Conservation (phyloP, 805 yeast genomes). For the Komagataella pastoris region DNA sequence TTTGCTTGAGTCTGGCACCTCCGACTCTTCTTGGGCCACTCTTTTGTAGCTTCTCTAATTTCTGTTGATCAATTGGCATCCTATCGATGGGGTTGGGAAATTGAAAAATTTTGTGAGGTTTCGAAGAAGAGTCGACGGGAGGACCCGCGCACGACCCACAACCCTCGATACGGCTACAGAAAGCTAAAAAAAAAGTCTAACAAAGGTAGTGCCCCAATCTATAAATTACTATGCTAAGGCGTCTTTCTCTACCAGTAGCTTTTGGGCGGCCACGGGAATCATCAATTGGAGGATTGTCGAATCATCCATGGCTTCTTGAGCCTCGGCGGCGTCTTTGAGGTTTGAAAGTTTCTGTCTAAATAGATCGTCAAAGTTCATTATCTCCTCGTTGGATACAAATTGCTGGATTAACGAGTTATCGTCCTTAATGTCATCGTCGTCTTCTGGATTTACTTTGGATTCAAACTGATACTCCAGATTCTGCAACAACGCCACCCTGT, state of each 20-base stretch:
- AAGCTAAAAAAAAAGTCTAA: neutral
- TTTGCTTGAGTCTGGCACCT: conserved; percentile 81
- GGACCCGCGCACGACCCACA: neutral
- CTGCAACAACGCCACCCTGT: conserved; percentile 19
- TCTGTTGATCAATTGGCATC: conserved; percentile 90
- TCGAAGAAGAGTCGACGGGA: neutral
- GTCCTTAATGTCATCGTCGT: conserved; percentile 8
- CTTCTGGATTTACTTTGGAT: conserved; percentile 4
- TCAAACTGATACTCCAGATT: conserved; percentile 22
- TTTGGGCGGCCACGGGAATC: conserved; percentile 22
- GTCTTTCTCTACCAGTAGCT: conserved; percentile 10
- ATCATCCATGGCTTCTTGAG: conserved; percentile 7
- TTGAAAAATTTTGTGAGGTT: neutral
- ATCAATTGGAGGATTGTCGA: conserved; percentile 15
- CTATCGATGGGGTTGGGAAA: neutral
- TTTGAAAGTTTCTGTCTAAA: conserved; percentile 3
- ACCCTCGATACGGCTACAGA: neutral
- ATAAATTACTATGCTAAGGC: neutral
- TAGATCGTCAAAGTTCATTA: conserved; percentile 11
- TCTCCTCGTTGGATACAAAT: conserved; percentile 14
- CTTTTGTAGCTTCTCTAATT: conserved; percentile 84
- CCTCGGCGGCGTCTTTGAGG: conserved; percentile 1
- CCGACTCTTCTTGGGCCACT: conserved; percentile 76
- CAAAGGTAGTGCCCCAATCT: neutral
- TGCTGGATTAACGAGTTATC: conserved; percentile 14